Conservation (phyloP, 257 asterid species). For the Solanum clarkiae region DNA sequence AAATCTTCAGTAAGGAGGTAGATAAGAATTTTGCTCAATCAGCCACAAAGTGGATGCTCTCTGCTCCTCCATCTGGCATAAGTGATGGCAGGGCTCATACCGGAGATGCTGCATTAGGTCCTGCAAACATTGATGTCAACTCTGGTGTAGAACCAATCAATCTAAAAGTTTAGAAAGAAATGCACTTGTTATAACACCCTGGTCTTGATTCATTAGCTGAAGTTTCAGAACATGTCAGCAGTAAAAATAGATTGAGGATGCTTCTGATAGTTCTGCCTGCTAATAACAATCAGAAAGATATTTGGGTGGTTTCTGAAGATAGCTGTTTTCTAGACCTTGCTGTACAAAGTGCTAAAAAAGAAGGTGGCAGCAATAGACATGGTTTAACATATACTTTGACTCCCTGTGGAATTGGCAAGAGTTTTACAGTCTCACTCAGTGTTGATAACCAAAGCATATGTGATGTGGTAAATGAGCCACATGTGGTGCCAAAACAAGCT, state of each 20-base stretch:
- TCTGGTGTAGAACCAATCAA: not conserved
- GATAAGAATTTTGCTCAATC: not conserved
- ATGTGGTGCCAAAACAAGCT: not conserved
- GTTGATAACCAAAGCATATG: not conserved
- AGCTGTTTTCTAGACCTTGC: not conserved
- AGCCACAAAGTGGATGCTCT: not conserved
- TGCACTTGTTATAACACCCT: not conserved
- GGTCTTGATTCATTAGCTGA: not conserved
- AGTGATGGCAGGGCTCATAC: not conserved
- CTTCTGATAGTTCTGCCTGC: not conserved
- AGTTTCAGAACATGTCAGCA: not conserved
- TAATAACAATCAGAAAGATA: not conserved
- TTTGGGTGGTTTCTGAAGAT: not conserved
- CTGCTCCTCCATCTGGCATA: not conserved
- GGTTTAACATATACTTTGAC: not conserved
- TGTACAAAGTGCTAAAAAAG: conserved; percentile 2
- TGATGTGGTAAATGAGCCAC: not conserved
- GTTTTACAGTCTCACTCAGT: not conserved
- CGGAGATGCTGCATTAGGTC: not conserved
- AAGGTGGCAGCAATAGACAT: not conserved
- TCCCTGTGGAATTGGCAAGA: not conserved
- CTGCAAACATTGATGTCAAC: not conserved
- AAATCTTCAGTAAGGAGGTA: not conserved
- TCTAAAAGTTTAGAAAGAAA: not conserved
- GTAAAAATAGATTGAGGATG: not conserved